Conservation (phyloP, 345 rosid genomes). For the Moringa oleifera region DNA sequence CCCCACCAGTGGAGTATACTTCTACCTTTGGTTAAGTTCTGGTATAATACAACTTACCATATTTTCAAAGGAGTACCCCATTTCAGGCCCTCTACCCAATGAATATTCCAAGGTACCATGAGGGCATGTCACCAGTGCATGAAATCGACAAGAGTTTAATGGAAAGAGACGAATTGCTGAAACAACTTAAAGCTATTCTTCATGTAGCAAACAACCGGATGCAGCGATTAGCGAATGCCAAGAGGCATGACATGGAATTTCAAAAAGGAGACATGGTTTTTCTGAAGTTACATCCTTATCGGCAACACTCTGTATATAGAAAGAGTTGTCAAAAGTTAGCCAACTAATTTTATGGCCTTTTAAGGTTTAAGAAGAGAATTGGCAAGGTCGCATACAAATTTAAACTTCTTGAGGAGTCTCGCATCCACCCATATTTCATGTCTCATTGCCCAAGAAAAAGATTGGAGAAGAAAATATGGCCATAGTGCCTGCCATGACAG, state of each 20-base stretch:
- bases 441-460: background rate
- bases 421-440: slow-evolving; percentile 3
- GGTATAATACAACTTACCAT: background rate
- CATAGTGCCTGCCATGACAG: no score
- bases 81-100: background rate
- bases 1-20: background rate
- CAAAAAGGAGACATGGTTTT: background rate
- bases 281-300: background rate
- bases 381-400: background rate
- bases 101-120: background rate
- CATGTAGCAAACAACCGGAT: background rate
- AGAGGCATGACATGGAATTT: background rate
- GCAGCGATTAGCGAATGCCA: background rate
- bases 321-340: background rate
- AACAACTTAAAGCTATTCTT: background rate
- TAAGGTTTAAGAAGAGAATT: background rate
- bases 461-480: no score
- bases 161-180: background rate
- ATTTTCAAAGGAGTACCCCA: background rate
- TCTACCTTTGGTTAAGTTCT: background rate
- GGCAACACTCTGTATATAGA: background rate
- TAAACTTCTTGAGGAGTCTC: background rate
- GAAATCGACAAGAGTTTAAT: background rate
- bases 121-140: background rate
- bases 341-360: background rate